Percentiles rank a stretch among this genome's conserved stretches.
Conservation (phyloP, 1,139 yeast genomes). For the Kodamaea suecica region DNA sequence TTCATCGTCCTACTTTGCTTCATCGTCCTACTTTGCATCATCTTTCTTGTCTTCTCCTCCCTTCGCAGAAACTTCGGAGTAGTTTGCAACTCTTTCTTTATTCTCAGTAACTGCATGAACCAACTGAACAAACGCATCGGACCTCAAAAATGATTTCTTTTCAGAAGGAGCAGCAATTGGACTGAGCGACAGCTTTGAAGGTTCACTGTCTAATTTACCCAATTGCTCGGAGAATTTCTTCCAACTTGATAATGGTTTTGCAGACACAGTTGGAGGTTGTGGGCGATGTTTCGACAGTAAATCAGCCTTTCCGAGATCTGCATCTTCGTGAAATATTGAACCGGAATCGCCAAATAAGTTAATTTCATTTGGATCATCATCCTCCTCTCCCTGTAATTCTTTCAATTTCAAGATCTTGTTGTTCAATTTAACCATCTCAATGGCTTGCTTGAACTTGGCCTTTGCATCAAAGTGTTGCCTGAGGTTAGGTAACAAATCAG, state of each 20-base stretch:
- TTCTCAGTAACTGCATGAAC: constrained; percentile 70
- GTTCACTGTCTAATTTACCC: constrained; percentile 10
- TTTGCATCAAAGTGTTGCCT: constrained; percentile 79
- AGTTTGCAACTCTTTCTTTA: constrained; percentile 54
- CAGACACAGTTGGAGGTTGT: background rate
- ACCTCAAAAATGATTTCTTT: constrained; percentile 21
- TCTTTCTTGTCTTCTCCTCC: constrained; percentile 1
- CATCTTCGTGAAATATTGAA: constrained; percentile 2
- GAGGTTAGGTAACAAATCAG: constrained; percentile 67
- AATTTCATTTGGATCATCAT: constrained; percentile 52
- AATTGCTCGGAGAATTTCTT: constrained; percentile 24
- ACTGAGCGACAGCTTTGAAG: background rate
- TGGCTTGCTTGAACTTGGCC: constrained; percentile 80
- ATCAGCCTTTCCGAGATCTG: no score
- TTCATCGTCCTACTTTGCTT: no score
- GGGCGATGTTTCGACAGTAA: constrained; percentile 2
- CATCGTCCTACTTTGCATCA: background rate
- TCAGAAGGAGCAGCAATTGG: background rate
- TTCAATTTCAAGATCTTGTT: constrained; percentile 70
- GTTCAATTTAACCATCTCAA: constrained; percentile 73
- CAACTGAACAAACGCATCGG: constrained; percentile 64
- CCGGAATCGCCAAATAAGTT: constrained; percentile 34
- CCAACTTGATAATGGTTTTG: no score
- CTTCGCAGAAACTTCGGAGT: constrained; percentile 26
- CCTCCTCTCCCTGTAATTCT: constrained; percentile 48